Percentiles rank a stretch among this genome's conserved stretches.
These are phyloP conservation scores for Scenedesmus sp. DNA, from an alignment of 163 green algal species.

Conservation along the genomic window DNA sequence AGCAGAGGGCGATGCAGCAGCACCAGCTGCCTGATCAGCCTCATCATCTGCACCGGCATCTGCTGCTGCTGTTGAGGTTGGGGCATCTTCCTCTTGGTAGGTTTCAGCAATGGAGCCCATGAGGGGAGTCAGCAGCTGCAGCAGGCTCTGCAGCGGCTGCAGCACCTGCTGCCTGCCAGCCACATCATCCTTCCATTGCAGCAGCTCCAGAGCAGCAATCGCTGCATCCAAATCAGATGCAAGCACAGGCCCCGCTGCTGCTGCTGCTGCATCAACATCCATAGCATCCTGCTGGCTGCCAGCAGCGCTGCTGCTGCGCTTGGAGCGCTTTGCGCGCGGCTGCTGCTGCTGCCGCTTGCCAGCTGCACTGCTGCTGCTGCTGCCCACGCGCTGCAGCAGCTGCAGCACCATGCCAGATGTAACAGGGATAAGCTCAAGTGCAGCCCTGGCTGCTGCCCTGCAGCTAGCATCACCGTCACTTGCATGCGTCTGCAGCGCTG, in stretches of 20 bases:
- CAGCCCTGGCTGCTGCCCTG: conserved; percentile 33
- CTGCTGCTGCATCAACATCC: conserved; percentile 38
- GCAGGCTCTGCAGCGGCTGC: conserved; percentile 55
- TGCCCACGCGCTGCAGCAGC: conserved; percentile 9
- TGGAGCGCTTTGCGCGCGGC: not conserved
- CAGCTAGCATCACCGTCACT: conserved; percentile 18
- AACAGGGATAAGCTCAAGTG: conserved; percentile 30
- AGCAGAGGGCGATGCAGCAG: conserved; percentile 45
- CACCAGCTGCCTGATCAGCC: not conserved
- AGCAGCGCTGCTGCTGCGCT: not conserved
- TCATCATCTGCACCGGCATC: not conserved
- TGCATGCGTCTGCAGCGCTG: conserved; percentile 27
- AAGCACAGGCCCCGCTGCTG: conserved; percentile 18
- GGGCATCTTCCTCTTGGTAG: conserved; percentile 2
- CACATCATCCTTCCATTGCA: conserved; percentile 80
- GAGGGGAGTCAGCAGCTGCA: conserved; percentile 50
- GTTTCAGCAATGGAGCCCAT: conserved; percentile 58
- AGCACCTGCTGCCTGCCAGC: conserved; percentile 33
- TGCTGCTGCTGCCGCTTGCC: conserved; percentile 21
- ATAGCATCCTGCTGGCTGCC: conserved; percentile 4
- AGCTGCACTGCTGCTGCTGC: not conserved
- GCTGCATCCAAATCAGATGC: conserved; percentile 38
- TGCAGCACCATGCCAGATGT: conserved; percentile 33
- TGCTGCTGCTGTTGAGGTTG: not conserved
- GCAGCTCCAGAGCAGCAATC: conserved; percentile 73